Base-by-base conservation (phyloP, 768 basidiomycete genomes). In the Russula sp. region DNA sequence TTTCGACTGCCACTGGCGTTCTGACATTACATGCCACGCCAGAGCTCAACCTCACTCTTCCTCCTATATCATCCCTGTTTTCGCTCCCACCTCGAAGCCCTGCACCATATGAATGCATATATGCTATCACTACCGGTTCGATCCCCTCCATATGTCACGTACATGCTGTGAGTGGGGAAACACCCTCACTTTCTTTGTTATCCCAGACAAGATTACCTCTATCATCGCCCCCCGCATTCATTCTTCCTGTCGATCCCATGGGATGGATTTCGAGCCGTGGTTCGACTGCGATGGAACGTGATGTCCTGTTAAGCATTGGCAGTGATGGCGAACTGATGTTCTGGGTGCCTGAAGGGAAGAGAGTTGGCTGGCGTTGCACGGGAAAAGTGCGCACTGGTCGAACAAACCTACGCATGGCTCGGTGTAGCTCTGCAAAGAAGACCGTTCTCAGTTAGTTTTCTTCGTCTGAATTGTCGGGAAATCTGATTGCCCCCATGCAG, bases 371-470 rank as follows among this genome's bases (percentile, higher is more conserved):
- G 89, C 80, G 76, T 68, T 85, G 85, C 67, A 89, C 89, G 24
- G 88, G 92, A 10, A 81, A 75, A 59, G 89, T 96, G 6, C 81
- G 80, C 63, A 96, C 94, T 13, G 85, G 84, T 0, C 80, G 86
- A 62, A 80, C 73, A 51, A 80, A 79, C 2, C 83, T 95, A 60
- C 79, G 77, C 63, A 87, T 83, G 73, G 93, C 88, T 18, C 80
- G 88, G 48, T 96, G 94, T 73, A 96, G 92, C 73, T 92, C 92
- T 9, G 86, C 89, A 13, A 94, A 94, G 75, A 96, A 96, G 75
- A 92, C 94, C 5, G 94, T 87, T 7, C 78, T 98, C 64, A 85
- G 94, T 93, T 72, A 64, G 82, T 78, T 56, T 14, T 24, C 55
- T 40, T 8, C 20, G 53, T 22, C 20, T 13, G 38, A 14, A 55